Evolutionary conservation across 2,329 filamentous ascomycete species (phyloP).

Genomic region (Pseudocercospora vitis): DNA sequence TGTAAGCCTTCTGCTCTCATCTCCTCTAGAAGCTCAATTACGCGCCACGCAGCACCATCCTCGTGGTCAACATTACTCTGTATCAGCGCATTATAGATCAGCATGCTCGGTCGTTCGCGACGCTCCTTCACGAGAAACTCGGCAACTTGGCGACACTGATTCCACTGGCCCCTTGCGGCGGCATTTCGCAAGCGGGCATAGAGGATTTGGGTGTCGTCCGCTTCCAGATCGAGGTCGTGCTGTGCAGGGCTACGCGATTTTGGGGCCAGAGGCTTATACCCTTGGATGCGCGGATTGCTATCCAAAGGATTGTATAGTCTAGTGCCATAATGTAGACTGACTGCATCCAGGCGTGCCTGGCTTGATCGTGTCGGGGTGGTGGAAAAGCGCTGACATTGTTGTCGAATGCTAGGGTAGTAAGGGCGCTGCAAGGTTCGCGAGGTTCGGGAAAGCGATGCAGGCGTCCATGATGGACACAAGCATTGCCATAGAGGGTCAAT

Average conservation of each 20-base stretch:
- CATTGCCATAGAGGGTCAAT: constrained; percentile 65
- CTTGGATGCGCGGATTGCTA: background rate
- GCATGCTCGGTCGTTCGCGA: constrained; percentile 55
- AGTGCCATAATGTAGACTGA: constrained; percentile 11
- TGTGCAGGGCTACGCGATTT: no score
- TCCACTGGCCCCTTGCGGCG: constrained; percentile 42
- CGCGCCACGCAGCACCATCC: constrained; percentile 65
- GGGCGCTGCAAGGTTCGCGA: constrained; percentile 16
- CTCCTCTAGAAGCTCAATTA: constrained; percentile 67
- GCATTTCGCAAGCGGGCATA: constrained; percentile 52
- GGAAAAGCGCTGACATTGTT: constrained; percentile 23
- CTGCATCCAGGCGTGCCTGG: constrained; percentile 6
- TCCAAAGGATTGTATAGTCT: background rate
- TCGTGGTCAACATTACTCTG: constrained; percentile 65
- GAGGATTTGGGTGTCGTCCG: constrained; percentile 38
- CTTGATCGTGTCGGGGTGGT: constrained; percentile 4
- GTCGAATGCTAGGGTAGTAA: constrained; percentile 18
- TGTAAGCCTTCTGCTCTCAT: constrained; percentile 64
- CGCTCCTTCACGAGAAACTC: constrained; percentile 60
- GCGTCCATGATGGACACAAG: constrained; percentile 55
- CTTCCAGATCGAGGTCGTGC: constrained; percentile 9
- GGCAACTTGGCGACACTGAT: constrained; percentile 50
- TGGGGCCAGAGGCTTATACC: background rate
- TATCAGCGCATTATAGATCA: constrained; percentile 73
- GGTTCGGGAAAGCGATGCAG: background rate